A percentile compares a stretch with the other conserved stretches of the same genome.
These are phyloP conservation scores for Nakazawaea holstii DNA, from an alignment of 805 yeast genomes.

Conservation along the genomic window DNA sequence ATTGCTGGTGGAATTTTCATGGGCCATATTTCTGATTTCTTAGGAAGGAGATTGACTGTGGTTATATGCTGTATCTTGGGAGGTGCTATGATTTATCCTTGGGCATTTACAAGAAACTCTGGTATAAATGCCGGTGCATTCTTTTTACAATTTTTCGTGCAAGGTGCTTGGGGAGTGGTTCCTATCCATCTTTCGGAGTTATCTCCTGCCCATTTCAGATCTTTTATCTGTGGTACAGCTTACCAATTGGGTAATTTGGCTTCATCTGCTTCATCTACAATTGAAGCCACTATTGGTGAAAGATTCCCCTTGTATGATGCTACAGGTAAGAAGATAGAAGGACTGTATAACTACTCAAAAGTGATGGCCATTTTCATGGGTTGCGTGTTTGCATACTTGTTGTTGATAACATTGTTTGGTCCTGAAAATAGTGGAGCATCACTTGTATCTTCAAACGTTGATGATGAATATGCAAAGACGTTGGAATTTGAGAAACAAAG, in stretches of 20 bases:
- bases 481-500: conserved; percentile 7
- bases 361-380: conserved; percentile 68
- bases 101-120: conserved; percentile 42
- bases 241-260: conserved; percentile 68
- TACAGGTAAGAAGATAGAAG: conserved; percentile 18
- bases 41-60: conserved; percentile 51
- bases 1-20: conserved; percentile 48
- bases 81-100: conserved; percentile 59
- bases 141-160: conserved; percentile 57
- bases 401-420: conserved; percentile 48
- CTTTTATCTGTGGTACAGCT: conserved; percentile 57
- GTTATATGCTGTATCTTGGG: conserved; percentile 47
- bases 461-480: background rate
- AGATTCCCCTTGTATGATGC: conserved; percentile 38
- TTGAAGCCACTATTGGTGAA: conserved; percentile 60
- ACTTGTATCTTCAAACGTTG: conserved; percentile 12
- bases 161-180: conserved; percentile 67
- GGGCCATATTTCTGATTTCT: conserved; percentile 48
- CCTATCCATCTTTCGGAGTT: conserved; percentile 59
- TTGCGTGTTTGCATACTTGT: conserved; percentile 49
- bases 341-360: conserved; percentile 44
- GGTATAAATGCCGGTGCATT: conserved; percentile 55
- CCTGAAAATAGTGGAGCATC: conserved; percentile 47
- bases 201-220: conserved; percentile 50
- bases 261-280: conserved; percentile 61